phyloP scores from a whole-genome alignment of 495 filamentous ascomycete genomes.

The Podospora appendiculata region DNA sequence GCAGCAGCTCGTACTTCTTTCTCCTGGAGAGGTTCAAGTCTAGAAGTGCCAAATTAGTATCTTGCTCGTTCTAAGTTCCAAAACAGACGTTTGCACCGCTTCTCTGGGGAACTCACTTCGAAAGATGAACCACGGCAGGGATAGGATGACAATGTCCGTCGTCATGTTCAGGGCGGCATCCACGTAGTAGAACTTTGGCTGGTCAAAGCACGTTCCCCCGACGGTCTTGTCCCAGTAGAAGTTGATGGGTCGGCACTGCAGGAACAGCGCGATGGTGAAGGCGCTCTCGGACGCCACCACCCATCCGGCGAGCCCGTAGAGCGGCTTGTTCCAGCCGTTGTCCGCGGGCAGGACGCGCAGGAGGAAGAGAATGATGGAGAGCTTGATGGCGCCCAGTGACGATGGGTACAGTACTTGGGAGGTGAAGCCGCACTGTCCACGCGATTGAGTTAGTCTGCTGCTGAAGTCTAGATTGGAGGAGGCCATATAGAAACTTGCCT shows the following conservation, averaged over 20 bases:
- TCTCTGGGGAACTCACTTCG: too few species aligned
- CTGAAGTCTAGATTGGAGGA: too few species aligned
- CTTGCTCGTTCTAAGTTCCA: too few species aligned
- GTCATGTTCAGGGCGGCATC: conserved; percentile 4
- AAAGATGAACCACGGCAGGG: conserved; percentile 5
- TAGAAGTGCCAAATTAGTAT: not conserved
- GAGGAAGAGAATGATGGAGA: conserved; percentile 2
- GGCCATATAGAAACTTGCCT: not conserved
- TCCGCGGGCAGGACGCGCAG: not conserved
- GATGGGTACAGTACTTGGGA: conserved; percentile 1
- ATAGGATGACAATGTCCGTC: not conserved
- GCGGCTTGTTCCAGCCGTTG: conserved; percentile 1
- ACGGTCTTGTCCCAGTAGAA: conserved; percentile 4
- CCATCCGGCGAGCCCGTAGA: not conserved
- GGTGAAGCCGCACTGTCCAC: not conserved
- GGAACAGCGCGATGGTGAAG: conserved; percentile 4
- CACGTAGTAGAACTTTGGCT: conserved; percentile 4
- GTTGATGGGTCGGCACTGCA: conserved; percentile 2
- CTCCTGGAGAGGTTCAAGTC: conserved; percentile 1
- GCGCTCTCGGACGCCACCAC: not conserved
- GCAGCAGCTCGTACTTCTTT: not conserved
- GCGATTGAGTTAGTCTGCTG: too few species aligned
- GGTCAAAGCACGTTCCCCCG: not conserved
- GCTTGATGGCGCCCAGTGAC: not conserved
- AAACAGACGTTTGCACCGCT: too few species aligned